Percentiles rank a stretch among this genome's conserved stretches.
phyloP scores from a whole-genome alignment of 208 protist species.

The Angomonas ambiguus region DNA sequence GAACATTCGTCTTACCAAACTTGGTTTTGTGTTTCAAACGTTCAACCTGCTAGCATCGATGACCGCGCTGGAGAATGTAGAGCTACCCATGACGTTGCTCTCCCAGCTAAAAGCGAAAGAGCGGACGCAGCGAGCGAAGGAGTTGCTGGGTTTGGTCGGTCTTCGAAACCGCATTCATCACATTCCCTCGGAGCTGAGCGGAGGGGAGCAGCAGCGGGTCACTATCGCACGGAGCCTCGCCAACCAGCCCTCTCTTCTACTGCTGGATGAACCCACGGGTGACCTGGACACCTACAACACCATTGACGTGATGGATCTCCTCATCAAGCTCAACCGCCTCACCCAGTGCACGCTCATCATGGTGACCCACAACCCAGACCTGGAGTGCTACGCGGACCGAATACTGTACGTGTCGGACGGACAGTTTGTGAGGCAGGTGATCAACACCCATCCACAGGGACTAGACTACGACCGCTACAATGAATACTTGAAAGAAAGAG shows the following conservation, averaged over 20 bases:
- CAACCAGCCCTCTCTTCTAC: conserved; percentile 93
- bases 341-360: conserved; percentile 94
- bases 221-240: conserved; percentile 90
- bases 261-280: conserved; percentile 96
- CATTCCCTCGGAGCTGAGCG: conserved; percentile 95
- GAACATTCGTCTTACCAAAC: conserved; percentile 87
- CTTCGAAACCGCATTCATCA: conserved; percentile 94
- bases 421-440: conserved; percentile 85
- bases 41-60: conserved; percentile 97
- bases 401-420: conserved; percentile 94
- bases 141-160: conserved; percentile 91
- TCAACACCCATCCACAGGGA: conserved; percentile 76
- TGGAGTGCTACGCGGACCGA: conserved; percentile 97
- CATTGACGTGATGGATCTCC: conserved; percentile 96
- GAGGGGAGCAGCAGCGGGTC: conserved; percentile 97
- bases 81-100: conserved; percentile 95
- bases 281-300: conserved; percentile 96
- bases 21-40: conserved; percentile 98
- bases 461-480: conserved; percentile 82
- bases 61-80: conserved; percentile 96
- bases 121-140: conserved; percentile 76
- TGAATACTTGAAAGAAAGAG: conserved; percentile 50
- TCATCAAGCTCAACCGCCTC: conserved; percentile 93
- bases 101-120: conserved; percentile 79
- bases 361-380: conserved; percentile 97